Conservation (phyloP, 805 yeast species). For the Ogataea ganodermae region DNA sequence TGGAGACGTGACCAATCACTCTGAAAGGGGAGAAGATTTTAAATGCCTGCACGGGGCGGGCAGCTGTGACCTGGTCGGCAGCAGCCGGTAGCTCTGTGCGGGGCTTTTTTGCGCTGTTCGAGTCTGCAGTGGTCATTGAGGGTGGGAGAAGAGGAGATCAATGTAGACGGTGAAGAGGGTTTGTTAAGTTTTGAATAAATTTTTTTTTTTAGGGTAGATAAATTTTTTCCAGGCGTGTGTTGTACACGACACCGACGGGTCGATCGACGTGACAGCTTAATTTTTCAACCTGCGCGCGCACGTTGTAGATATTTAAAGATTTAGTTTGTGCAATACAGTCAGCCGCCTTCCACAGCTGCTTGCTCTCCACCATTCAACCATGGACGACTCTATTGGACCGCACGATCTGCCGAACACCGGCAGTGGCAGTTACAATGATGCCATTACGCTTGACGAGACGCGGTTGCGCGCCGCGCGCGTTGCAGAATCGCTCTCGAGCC, state of each 20-base stretch:
- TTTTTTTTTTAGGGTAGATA: too few relatives aligned
- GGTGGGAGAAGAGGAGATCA: neutral
- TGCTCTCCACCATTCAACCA: too few relatives aligned
- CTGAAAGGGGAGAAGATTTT: slow-evolving; percentile 84
- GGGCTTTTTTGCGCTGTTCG: slow-evolving; percentile 16
- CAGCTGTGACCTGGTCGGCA: neutral
- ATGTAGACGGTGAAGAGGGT: neutral
- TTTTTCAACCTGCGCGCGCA: neutral
- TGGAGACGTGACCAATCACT: slow-evolving; percentile 86
- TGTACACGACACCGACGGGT: neutral
- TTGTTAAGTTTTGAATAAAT: neutral
- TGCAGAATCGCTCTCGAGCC: slow-evolving; percentile 23
- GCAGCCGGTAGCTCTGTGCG: neutral
- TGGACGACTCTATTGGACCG: neutral
- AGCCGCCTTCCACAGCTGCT: too few relatives aligned
- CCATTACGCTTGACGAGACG: neutral
- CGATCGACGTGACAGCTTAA: slow-evolving; percentile 7
- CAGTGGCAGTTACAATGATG: neutral
- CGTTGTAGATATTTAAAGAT: too few relatives aligned
- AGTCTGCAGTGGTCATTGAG: slow-evolving; percentile 12
- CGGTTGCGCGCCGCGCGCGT: neutral
- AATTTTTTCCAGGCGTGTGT: neutral
- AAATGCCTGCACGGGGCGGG: slow-evolving; percentile 36
- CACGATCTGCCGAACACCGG: neutral
- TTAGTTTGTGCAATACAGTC: too few relatives aligned